A percentile compares a stretch with the other conserved stretches of the same genome.
These are phyloP conservation scores for Fusarium vanettenii DNA, from an alignment of 2,329 filamentous ascomycete genomes.

Conservation along the genomic window DNA sequence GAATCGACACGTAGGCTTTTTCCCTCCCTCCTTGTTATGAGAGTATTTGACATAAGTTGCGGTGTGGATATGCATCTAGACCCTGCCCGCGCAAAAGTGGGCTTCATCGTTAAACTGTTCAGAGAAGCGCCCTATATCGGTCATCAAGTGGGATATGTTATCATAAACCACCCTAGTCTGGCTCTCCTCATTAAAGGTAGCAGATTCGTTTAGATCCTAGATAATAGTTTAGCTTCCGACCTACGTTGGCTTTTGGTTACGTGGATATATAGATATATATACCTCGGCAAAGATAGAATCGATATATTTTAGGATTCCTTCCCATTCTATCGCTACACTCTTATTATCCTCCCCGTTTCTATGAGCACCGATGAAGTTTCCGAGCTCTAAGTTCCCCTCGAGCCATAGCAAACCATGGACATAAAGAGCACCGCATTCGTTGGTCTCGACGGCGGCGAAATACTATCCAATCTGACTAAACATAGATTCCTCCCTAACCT, in stretches of 20 bases:
- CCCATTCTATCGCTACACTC: background rate
- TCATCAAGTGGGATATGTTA: constrained; percentile 1
- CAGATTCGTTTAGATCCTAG: background rate
- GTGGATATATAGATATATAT: background rate
- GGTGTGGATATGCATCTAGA: background rate
- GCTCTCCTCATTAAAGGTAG: background rate
- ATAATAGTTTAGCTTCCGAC: background rate
- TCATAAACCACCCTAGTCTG: background rate
- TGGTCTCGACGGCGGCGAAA: background rate
- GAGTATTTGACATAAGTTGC: constrained; percentile 12
- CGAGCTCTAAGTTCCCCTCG: background rate
- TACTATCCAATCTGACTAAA: background rate
- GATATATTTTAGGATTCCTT: background rate
- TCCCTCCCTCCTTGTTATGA: background rate
- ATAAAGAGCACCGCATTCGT: background rate
- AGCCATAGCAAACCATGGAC: constrained; percentile 2
- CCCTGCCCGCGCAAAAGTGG: constrained; percentile 4
- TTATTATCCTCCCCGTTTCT: background rate
- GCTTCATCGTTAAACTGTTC: constrained; percentile 8
- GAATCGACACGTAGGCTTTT: background rate
- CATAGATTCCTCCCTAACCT: background rate
- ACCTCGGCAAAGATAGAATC: constrained; percentile 4
- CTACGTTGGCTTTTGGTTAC: background rate
- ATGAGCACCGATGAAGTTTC: background rate
- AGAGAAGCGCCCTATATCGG: background rate